Percentiles rank a stretch among this genome's conserved stretches.
These are phyloP conservation scores for Blastobotrys elegans DNA, from an alignment of 1,139 yeast genomes.

Conservation along the genomic window DNA sequence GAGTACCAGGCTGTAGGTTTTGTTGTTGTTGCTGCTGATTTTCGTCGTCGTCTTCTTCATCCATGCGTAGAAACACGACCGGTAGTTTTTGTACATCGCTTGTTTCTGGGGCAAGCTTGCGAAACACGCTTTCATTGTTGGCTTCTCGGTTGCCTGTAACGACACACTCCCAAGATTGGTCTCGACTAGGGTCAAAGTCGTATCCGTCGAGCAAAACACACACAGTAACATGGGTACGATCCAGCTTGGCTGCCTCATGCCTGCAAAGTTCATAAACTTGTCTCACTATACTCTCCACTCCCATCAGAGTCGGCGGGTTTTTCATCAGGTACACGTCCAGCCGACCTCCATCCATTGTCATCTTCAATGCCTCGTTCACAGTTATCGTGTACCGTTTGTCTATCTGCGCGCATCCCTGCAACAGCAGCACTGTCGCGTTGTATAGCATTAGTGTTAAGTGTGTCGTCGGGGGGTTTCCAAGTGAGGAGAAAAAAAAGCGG, in stretches of 20 bases:
- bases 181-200: constrained; percentile 26
- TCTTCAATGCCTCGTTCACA: constrained; percentile 27
- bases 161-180: constrained; percentile 34
- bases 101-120: constrained; percentile 24
- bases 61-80: constrained; percentile 26
- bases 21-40: background rate
- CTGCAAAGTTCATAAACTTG: constrained; percentile 30
- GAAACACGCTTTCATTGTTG: constrained; percentile 22
- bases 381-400: constrained; percentile 22
- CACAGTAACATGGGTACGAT: constrained; percentile 28
- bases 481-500: too few species aligned
- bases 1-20: too few species aligned
- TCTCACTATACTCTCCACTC: constrained; percentile 30
- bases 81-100: constrained; percentile 27
- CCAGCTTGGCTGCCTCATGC: constrained; percentile 18
- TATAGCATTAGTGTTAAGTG: constrained; percentile 25
- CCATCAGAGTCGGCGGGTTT: constrained; percentile 28
- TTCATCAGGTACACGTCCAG: constrained; percentile 34
- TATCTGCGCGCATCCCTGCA: constrained; percentile 21
- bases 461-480: background rate
- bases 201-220: constrained; percentile 36
- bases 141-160: constrained; percentile 29
- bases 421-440: constrained; percentile 25
- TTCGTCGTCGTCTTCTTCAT: constrained; percentile 11
- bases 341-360: constrained; percentile 30